Evolutionary conservation across 345 rosid species (phyloP).

Genomic region (Rhizophora apiculata): DNA sequence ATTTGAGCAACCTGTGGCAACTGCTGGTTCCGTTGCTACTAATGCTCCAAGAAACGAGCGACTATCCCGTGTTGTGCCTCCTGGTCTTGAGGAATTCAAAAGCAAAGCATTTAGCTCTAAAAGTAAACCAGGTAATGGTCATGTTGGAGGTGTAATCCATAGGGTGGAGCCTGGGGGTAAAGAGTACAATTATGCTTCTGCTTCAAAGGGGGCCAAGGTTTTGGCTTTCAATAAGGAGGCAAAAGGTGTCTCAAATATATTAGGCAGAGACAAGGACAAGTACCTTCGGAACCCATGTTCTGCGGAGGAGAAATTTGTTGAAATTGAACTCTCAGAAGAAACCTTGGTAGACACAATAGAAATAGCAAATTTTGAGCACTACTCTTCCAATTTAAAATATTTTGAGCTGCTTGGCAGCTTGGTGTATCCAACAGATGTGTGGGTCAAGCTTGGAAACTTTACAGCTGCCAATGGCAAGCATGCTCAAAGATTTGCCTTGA

Average conservation of each 20-base stretch:
- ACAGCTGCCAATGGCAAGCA: conserved; percentile 81
- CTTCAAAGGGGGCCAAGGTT: conserved; percentile 90
- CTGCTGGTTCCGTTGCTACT: conserved; percentile 29
- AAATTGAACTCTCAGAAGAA: conserved; percentile 92
- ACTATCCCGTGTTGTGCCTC: conserved; percentile 56
- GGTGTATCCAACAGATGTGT: conserved; percentile 74
- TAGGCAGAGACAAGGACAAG: conserved; percentile 82
- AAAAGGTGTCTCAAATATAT: conserved; percentile 75
- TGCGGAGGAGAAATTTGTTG: conserved; percentile 78
- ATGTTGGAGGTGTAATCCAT: conserved; percentile 62
- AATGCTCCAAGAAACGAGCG: conserved; percentile 40
- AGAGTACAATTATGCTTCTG: conserved; percentile 85
- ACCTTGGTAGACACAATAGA: conserved; percentile 74
- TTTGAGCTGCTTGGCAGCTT: conserved; percentile 84
- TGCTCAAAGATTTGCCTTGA: conserved; percentile 63
- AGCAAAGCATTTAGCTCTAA: conserved; percentile 62
- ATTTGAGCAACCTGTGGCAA: conserved; percentile 25
- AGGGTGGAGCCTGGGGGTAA: conserved; percentile 90
- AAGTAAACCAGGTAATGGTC: conserved; percentile 58
- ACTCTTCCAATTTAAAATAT: conserved; percentile 82
- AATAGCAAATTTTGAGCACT: conserved; percentile 90
- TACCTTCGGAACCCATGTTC: conserved; percentile 94
- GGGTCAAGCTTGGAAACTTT: conserved; percentile 84
- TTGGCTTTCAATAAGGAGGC: conserved; percentile 85
- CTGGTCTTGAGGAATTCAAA: conserved; percentile 92